A percentile compares a stretch with the other conserved stretches of the same genome.
phyloP scores from a whole-genome alignment of 306 rosid genomes.

The Senna tora region DNA sequence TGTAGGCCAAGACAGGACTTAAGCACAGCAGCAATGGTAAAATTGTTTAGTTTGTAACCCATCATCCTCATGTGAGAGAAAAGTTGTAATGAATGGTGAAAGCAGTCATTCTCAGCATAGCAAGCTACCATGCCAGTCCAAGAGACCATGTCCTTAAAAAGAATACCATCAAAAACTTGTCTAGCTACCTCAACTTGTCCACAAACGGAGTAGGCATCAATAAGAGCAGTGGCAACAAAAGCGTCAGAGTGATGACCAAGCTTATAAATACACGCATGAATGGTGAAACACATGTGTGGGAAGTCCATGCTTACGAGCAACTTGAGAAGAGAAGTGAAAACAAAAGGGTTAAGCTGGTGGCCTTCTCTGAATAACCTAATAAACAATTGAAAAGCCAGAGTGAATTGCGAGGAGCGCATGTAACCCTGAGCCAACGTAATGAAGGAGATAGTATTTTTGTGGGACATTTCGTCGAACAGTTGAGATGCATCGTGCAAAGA shows the following conservation, averaged over 20 bases:
- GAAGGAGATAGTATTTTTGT: conserved; percentile 32
- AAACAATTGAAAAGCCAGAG: conserved; percentile 31
- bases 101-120: conserved; percentile 40
- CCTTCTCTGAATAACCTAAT: conserved; percentile 37
- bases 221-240: conserved; percentile 41
- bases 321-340: conserved; percentile 42
- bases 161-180: conserved; percentile 33
- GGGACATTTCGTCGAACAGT: conserved; percentile 43
- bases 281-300: conserved; percentile 14
- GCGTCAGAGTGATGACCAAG: conserved; percentile 38
- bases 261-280: conserved; percentile 40
- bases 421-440: conserved; percentile 41
- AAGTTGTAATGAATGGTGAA: conserved; percentile 28
- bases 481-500: conserved; percentile 32
- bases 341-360: conserved; percentile 39
- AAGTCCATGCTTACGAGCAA: conserved; percentile 42
- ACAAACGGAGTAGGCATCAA: conserved; percentile 40
- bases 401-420: conserved; percentile 20
- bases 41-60: conserved; percentile 35
- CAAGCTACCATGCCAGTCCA: conserved; percentile 50
- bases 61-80: conserved; percentile 39
- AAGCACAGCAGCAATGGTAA: conserved; percentile 28
- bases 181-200: conserved; percentile 31
- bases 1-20: conserved; percentile 45
- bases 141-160: conserved; percentile 41